Conservation (phyloP, 2,329 filamentous ascomycete species). For the Penicillium nordicum region DNA sequence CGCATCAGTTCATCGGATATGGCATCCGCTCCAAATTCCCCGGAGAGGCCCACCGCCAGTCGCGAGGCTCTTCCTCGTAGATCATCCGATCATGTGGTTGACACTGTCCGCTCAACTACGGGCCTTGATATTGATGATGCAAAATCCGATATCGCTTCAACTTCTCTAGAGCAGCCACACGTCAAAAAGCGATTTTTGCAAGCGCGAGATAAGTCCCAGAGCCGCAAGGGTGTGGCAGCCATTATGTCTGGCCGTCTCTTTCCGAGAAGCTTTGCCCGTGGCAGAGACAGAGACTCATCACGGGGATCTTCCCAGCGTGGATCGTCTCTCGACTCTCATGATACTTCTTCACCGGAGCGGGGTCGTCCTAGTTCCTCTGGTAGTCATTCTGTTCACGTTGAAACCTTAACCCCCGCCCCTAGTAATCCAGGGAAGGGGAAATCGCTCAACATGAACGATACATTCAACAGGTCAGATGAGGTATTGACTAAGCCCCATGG, state of each 20-base stretch:
- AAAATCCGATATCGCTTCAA: slow-evolving; percentile 11
- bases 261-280: slow-evolving; percentile 35
- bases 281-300: slow-evolving; percentile 34
- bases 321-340: slow-evolving; percentile 37
- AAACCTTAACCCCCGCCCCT: neutral
- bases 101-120: slow-evolving; percentile 16
- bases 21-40: slow-evolving; percentile 33
- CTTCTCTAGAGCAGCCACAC: slow-evolving; percentile 5
- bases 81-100: slow-evolving; percentile 34
- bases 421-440: slow-evolving; percentile 55
- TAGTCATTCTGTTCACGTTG: slow-evolving; percentile 36
- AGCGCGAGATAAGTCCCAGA: slow-evolving; percentile 14
- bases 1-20: slow-evolving; percentile 32
- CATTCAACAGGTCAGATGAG: slow-evolving; percentile 70
- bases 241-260: slow-evolving; percentile 41
- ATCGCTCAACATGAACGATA: slow-evolving; percentile 64
- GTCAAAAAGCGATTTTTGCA: slow-evolving; percentile 14
- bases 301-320: slow-evolving; percentile 42
- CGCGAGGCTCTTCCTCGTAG: slow-evolving; percentile 36
- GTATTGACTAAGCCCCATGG: slow-evolving; percentile 63
- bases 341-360: slow-evolving; percentile 24
- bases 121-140: slow-evolving; percentile 5
- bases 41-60: slow-evolving; percentile 27
- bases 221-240: slow-evolving; percentile 47
- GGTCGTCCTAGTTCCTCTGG: slow-evolving; percentile 35